A percentile compares a stretch with the other conserved stretches of the same genome.
phyloP scores from a whole-genome alignment of 2,329 filamentous ascomycete genomes.

The Zopfia rhizophila region DNA sequence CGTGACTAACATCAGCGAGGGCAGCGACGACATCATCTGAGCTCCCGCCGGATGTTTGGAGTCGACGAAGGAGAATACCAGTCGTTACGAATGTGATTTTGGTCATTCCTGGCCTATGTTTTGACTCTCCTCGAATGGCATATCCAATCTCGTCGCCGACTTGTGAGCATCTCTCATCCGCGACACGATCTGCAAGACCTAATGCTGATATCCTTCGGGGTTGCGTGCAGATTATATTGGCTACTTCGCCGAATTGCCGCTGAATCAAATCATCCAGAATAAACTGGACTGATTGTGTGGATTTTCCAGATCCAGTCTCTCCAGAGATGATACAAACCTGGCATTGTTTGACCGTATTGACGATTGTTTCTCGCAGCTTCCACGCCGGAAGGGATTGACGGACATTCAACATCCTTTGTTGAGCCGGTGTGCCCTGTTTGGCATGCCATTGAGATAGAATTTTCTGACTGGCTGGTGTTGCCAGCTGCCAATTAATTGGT shows the following conservation, averaged over 20 bases:
- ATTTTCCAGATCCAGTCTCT: conserved; percentile 97
- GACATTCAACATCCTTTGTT: conserved; percentile 78
- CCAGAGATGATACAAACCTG: conserved; percentile 97
- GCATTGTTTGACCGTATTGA: conserved; percentile 77
- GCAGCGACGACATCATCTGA: conserved; percentile 83
- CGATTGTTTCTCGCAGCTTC: conserved; percentile 80
- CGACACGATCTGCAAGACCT: conserved; percentile 91
- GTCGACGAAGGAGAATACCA: conserved; percentile 85
- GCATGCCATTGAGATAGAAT: conserved; percentile 72
- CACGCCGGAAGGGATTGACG: conserved; percentile 86
- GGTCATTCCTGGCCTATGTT: conserved; percentile 74
- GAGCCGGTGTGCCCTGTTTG: conserved; percentile 71
- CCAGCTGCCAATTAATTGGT: conserved; percentile 72
- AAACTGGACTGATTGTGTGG: conserved; percentile 96
- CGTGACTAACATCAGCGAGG: conserved; percentile 89
- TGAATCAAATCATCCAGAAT: conserved; percentile 90
- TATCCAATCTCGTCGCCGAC: conserved; percentile 93
- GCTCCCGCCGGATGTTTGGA: conserved; percentile 88
- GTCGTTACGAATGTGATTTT: conserved; percentile 97
- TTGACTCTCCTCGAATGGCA: conserved; percentile 89
- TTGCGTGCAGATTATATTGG: conserved; percentile 95
- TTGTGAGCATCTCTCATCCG: conserved; percentile 83
- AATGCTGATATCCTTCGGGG: conserved; percentile 94
- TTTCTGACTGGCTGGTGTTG: conserved; percentile 67
- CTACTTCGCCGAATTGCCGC: conserved; percentile 76